These are phyloP conservation scores for Penstemon barbatus DNA, from an alignment of 257 asterid genomes.

Conservation along the genomic window DNA sequence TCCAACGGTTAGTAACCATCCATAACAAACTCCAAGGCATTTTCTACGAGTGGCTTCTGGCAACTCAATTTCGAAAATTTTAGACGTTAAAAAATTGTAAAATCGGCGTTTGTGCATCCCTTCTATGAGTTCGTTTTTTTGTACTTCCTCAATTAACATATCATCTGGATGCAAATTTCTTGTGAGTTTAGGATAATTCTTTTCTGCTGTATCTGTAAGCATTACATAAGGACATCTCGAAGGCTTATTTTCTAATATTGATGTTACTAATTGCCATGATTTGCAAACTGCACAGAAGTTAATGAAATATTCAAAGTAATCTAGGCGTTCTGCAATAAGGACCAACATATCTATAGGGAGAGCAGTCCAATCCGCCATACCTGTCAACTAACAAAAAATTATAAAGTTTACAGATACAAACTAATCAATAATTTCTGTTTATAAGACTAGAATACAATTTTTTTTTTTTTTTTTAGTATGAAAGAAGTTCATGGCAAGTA, in stretches of 20 bases:
- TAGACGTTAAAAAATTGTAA: background rate
- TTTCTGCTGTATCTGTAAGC: background rate
- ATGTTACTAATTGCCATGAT: constrained; percentile 5
- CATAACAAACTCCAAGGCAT: background rate
- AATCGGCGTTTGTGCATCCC: background rate
- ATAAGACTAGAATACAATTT: too few relatives aligned
- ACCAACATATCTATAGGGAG: background rate
- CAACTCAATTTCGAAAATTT: too few relatives aligned
- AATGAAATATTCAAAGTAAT: background rate
- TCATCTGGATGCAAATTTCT: too few relatives aligned
- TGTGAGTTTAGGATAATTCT: too few relatives aligned
- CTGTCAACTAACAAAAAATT: too few relatives aligned
- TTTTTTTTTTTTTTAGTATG: too few relatives aligned
- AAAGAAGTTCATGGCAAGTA: too few relatives aligned
- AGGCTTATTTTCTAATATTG: background rate
- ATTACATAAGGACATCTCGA: background rate
- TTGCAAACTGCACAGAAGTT: background rate
- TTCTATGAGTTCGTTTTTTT: too few relatives aligned
- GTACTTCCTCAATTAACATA: too few relatives aligned
- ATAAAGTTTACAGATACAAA: too few relatives aligned
- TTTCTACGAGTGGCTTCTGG: too few relatives aligned
- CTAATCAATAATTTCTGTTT: too few relatives aligned
- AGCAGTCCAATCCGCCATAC: background rate
- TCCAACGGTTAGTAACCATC: background rate
- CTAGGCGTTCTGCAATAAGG: background rate